Conservation (phyloP, 1,284 basidiomycete species). For the Megacollybia platyphylla region DNA sequence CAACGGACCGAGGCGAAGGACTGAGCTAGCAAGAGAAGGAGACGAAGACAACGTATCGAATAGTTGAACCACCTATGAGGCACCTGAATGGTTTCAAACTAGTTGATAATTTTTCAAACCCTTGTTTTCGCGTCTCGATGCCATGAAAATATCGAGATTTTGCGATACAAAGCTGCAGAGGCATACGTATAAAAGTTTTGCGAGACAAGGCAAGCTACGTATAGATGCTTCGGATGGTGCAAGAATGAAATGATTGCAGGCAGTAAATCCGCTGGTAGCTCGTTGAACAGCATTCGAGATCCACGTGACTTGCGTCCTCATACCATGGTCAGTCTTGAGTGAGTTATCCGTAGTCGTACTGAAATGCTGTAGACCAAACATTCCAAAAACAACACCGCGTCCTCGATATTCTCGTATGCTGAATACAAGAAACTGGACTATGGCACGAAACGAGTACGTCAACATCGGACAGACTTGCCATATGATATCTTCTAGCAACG, state of each 20-base stretch:
- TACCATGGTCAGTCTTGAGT: too few relatives aligned
- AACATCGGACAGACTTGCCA: slow-evolving; percentile 1
- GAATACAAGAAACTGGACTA: slow-evolving; percentile 77
- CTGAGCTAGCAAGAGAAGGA: slow-evolving; percentile 37
- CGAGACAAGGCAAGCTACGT: slow-evolving; percentile 4
- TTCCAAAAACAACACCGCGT: slow-evolving; percentile 81
- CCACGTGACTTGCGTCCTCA: too few relatives aligned
- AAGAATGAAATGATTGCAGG: slow-evolving; percentile 6
- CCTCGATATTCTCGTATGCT: slow-evolving; percentile 76
- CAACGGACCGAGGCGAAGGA: slow-evolving; percentile 14
- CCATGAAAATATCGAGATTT: slow-evolving; percentile 8
- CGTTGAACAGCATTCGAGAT: neutral
- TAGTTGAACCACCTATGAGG: slow-evolving; percentile 31
- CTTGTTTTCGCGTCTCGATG: slow-evolving; percentile 8
- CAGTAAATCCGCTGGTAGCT: slow-evolving; percentile 8
- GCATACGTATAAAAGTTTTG: slow-evolving; percentile 6
- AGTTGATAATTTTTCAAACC: neutral
- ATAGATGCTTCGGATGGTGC: slow-evolving; percentile 1
- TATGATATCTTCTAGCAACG: slow-evolving; percentile 44
- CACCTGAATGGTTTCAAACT: slow-evolving; percentile 5
- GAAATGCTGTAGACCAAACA: slow-evolving; percentile 55
- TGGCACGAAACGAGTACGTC: slow-evolving; percentile 60
- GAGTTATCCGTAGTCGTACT: slow-evolving; percentile 13
- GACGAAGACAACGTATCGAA: slow-evolving; percentile 35
- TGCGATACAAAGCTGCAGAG: slow-evolving; percentile 5